Evolutionary conservation across 2,329 filamentous ascomycete species (phyloP), one percentile per base, ranked within the genome.

Genomic region (Colletotrichum limetticola): DNA sequence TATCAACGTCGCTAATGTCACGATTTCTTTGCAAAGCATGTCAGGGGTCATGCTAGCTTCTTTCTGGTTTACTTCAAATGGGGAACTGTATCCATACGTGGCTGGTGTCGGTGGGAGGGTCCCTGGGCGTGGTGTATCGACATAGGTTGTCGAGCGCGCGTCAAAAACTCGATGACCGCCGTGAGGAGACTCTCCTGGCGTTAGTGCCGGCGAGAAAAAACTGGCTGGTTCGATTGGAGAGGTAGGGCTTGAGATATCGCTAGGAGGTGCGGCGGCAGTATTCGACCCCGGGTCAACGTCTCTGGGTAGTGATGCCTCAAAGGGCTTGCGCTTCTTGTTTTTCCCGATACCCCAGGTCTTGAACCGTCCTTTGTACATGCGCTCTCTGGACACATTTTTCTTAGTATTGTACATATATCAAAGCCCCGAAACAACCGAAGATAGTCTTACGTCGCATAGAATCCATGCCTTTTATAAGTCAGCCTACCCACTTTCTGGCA

Each of bases 281-380:
- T n/a, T 12, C 14, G 19, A 19, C 7, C 37, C 30, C 2, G 2
- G n/a, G 4, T 14, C 16, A 19, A 19, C 19, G 14, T 42, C 16
- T 6, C 49, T 8, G 35, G 62, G 9, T 16, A n/a, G 11, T 12
- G 11, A 6, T 24, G 49, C 59, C 56, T 37, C 35, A 37, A 16
- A 37, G 35, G 35, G 35, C 35, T 57, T 64, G 12, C 59, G 68
- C 22, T 49, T 49, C 24, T 69, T 74, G 22, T 74, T 74, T 57
- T 74, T 74, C 53, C 58, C 67, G 53, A 74, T 56, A 4, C 71
- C 71, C 71, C 71, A 74, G 1, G 49, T 22, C 37, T 64, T 71
- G 22, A 74, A 72, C 26, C 71, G 53, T 12, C 57, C 58, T 52
- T 74, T 74, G 58, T 67, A 74, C 71, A 74, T 74, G 6, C 71